Conservation (phyloP, 2,329 filamentous ascomycete species). For the Alternaria sp. region DNA sequence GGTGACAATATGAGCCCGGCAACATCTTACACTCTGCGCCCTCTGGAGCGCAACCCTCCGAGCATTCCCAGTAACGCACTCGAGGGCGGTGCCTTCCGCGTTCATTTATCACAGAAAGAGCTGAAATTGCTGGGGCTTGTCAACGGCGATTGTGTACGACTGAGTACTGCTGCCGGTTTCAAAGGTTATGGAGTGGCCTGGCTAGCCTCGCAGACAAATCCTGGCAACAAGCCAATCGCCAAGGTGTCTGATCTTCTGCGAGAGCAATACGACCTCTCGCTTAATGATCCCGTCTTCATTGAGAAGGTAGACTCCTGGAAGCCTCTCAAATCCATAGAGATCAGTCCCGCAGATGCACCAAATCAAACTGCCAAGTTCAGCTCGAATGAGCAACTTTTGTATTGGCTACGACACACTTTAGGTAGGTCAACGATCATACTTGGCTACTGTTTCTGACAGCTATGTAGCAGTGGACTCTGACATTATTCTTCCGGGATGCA, state of each 20-base stretch:
- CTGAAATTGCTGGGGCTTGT: slow-evolving; percentile 62
- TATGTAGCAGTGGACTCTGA: slow-evolving; percentile 64
- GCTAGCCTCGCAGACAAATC: slow-evolving; percentile 58
- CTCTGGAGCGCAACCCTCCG: slow-evolving; percentile 56
- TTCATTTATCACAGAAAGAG: slow-evolving; percentile 63
- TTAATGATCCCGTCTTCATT: slow-evolving; percentile 64
- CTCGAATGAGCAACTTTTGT: slow-evolving; percentile 36
- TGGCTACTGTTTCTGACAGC: slow-evolving; percentile 12
- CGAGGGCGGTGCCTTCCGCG: slow-evolving; percentile 65
- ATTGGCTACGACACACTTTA: slow-evolving; percentile 40
- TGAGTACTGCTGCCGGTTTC: slow-evolving; percentile 52
- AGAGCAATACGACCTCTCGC: slow-evolving; percentile 72
- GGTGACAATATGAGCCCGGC: slow-evolving; percentile 26
- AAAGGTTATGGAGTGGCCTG: slow-evolving; percentile 68
- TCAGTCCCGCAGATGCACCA: slow-evolving; percentile 28
- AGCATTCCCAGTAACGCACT: slow-evolving; percentile 55
- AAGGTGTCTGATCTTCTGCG: slow-evolving; percentile 77
- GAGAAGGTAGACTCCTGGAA: slow-evolving; percentile 52
- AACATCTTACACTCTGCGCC: slow-evolving; percentile 59
- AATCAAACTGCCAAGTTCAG: slow-evolving; percentile 28
- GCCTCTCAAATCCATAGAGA: slow-evolving; percentile 37
- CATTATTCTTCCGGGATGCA: slow-evolving; percentile 72
- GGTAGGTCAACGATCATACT: slow-evolving; percentile 27
- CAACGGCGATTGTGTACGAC: slow-evolving; percentile 65
- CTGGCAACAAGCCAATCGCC: slow-evolving; percentile 46